A percentile compares a stretch with the other conserved stretches of the same genome.
These are phyloP conservation scores for Discostella stelligeroides DNA, from an alignment of 108 stramenopile species.

Conservation along the genomic window DNA sequence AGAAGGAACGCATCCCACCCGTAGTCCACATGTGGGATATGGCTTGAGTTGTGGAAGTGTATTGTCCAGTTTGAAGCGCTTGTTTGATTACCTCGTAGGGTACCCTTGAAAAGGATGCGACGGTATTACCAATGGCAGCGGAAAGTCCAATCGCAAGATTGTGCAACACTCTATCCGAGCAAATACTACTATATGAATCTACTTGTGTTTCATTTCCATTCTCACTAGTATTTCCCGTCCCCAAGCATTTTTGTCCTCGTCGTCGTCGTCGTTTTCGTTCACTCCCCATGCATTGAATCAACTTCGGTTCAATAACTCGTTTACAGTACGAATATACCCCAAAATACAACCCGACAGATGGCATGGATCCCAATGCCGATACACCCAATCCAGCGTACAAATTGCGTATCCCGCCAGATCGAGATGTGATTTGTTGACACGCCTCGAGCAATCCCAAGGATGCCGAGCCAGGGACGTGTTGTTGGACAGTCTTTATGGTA, in stretches of 20 bases:
- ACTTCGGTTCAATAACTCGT: constrained; percentile 50
- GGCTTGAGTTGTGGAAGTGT: constrained; percentile 71
- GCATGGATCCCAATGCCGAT: constrained; percentile 83
- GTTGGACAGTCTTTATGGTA: constrained; percentile 94
- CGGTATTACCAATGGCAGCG: constrained; percentile 89
- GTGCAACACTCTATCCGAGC: constrained; percentile 38
- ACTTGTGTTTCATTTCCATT: constrained; percentile 6
- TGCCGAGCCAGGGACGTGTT: constrained; percentile 48
- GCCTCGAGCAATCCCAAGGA: constrained; percentile 69
- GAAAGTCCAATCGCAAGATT: constrained; percentile 70
- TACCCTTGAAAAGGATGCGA: constrained; percentile 91
- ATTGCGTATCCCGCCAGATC: constrained; percentile 77
- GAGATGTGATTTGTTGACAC: constrained; percentile 49
- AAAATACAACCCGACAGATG: constrained; percentile 87
- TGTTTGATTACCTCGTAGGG: constrained; percentile 97
- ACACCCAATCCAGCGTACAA: constrained; percentile 88
- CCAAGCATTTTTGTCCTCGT: no score
- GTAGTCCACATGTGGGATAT: constrained; percentile 57
- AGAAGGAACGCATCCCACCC: constrained; percentile 75
- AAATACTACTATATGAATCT: constrained; percentile 2
- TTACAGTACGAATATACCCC: constrained; percentile 89
- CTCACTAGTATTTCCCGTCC: no score
- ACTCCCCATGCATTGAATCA: constrained; percentile 25
- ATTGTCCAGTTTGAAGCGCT: constrained; percentile 88
- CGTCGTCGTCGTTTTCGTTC: constrained; percentile 10